Conservation (phyloP, 116 monocot species). For the Papilionanthe hybrid region DNA sequence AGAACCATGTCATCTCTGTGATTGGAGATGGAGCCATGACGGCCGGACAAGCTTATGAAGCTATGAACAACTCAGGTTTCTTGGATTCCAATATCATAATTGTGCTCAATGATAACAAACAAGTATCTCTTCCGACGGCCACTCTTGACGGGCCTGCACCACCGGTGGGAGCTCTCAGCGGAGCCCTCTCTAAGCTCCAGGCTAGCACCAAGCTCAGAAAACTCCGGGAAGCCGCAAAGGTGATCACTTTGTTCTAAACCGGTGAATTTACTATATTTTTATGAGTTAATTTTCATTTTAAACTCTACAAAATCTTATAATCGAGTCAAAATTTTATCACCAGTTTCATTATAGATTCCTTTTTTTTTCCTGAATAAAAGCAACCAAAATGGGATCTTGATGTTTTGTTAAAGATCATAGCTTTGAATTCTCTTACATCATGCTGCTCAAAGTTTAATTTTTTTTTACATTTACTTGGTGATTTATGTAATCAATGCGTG, state of each 20-base stretch:
- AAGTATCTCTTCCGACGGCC: constrained; percentile 68
- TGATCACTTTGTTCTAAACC: constrained; percentile 15
- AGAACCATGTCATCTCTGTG: constrained; percentile 65
- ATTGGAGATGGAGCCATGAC: constrained; percentile 81
- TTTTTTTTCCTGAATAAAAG: background rate
- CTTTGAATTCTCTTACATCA: background rate
- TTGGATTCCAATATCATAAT: constrained; percentile 66
- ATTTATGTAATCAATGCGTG: no score
- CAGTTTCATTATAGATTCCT: background rate
- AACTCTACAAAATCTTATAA: background rate
- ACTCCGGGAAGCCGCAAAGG: constrained; percentile 69
- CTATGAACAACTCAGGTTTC: constrained; percentile 72
- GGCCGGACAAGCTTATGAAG: constrained; percentile 74
- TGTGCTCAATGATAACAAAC: constrained; percentile 62
- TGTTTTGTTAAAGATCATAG: background rate
- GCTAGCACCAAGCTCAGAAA: constrained; percentile 61
- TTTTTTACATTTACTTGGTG: no score
- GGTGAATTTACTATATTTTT: no score
- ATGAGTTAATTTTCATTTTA: background rate
- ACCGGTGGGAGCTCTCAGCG: constrained; percentile 67
- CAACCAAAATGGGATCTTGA: background rate
- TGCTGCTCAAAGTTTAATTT: background rate
- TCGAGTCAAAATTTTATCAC: background rate
- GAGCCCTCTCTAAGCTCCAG: constrained; percentile 60
- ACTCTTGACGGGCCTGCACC: constrained; percentile 59